Evolutionary conservation across 2,329 filamentous ascomycete species (phyloP).

Genomic region (Teratosphaeria pseudoeucalypti): DNA sequence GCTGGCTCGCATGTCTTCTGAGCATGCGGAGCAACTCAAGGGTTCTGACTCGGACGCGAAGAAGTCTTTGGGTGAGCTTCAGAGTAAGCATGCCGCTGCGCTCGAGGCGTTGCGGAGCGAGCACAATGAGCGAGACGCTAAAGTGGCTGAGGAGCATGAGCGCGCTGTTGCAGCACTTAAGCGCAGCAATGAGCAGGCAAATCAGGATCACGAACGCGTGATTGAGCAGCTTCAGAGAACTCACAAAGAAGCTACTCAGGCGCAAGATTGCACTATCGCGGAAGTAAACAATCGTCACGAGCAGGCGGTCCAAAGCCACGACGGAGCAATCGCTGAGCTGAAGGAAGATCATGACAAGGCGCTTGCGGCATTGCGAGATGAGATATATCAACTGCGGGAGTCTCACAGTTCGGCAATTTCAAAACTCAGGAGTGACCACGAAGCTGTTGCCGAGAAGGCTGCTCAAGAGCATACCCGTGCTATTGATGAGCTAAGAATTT

Average conservation of each 20-base stretch:
- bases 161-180: neutral
- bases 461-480: neutral
- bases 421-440: neutral
- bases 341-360: neutral
- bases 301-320: neutral
- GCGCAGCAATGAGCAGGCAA: neutral
- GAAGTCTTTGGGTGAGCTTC: neutral
- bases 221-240: neutral
- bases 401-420: neutral
- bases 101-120: constrained; percentile 1
- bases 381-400: neutral
- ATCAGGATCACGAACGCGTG: neutral
- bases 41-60: neutral
- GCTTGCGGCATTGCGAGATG: neutral
- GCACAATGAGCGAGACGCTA: neutral
- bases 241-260: neutral
- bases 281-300: neutral
- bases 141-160: neutral
- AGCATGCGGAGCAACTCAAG: constrained; percentile 2
- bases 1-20: constrained; percentile 1
- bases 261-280: neutral
- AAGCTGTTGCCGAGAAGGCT: neutral
- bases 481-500: neutral
- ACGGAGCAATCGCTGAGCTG: neutral
- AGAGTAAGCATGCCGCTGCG: neutral